phyloP scores from a whole-genome alignment of 805 yeast genomes.

The Saccharomyces paradoxus region DNA sequence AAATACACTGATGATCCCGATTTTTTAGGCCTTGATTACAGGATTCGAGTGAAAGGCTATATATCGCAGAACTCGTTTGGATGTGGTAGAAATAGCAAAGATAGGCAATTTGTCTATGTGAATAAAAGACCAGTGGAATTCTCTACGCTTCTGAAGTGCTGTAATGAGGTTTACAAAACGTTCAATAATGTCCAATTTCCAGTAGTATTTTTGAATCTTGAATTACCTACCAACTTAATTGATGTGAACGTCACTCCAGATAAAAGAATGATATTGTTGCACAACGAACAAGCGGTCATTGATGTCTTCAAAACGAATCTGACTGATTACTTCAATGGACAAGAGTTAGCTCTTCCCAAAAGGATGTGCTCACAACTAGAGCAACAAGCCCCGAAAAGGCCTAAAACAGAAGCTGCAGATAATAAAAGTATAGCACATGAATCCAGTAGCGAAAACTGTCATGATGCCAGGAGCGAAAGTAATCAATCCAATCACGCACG shows the following conservation, averaged over 20 bases:
- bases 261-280: conserved; percentile 63
- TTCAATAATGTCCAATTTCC: conserved; percentile 74
- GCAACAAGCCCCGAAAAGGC: conserved; percentile 1
- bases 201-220: conserved; percentile 52
- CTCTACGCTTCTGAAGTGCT: conserved; percentile 44
- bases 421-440: background rate
- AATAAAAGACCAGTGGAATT: conserved; percentile 68
- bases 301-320: conserved; percentile 50
- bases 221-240: conserved; percentile 41
- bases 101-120: conserved; percentile 67
- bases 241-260: conserved; percentile 93
- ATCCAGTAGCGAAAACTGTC: background rate
- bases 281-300: conserved; percentile 53
- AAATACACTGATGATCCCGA: conserved; percentile 9
- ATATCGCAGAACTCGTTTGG: conserved; percentile 78
- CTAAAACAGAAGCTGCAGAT: background rate
- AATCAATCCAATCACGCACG: background rate
- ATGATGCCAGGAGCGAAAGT: background rate
- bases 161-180: conserved; percentile 66
- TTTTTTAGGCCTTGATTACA: conserved; percentile 23
- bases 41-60: conserved; percentile 43
- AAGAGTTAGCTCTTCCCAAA: conserved; percentile 30
- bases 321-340: conserved; percentile 36
- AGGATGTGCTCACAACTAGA: conserved; percentile 7
- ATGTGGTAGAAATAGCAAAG: conserved; percentile 59